A percentile compares a stretch with the other conserved stretches of the same genome.
These are phyloP conservation scores for Xylariales sp. DNA, from an alignment of 2,329 filamentous ascomycete species.

Conservation along the genomic window DNA sequence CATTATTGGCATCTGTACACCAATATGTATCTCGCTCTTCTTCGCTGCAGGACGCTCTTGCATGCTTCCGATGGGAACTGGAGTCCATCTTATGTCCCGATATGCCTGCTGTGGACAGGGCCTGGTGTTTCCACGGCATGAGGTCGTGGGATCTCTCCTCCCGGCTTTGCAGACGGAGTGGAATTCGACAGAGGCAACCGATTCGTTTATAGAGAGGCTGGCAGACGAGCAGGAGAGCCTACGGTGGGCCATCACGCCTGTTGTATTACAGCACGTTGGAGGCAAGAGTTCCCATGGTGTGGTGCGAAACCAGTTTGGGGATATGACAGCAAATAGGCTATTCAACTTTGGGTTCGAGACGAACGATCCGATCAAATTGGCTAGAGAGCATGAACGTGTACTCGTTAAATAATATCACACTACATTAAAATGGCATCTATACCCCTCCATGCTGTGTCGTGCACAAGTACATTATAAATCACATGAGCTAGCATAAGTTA, in stretches of 20 bases:
- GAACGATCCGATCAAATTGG: conserved; percentile 16
- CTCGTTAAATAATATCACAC: too few relatives aligned
- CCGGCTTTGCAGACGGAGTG: conserved; percentile 14
- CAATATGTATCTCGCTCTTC: conserved; percentile 17
- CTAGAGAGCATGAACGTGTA: conserved; percentile 15
- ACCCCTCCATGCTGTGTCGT: too few relatives aligned
- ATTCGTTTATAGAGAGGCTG: conserved; percentile 21
- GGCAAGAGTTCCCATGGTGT: conserved; percentile 19
- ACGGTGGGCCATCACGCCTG: conserved; percentile 21
- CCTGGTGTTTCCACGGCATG: conserved; percentile 18
- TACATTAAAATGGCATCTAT: too few relatives aligned
- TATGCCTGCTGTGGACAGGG: conserved; percentile 23
- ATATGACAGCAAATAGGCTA: conserved; percentile 9
- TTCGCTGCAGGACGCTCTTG: conserved; percentile 19
- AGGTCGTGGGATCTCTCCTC: conserved; percentile 14
- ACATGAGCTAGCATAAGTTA: too few relatives aligned
- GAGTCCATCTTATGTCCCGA: conserved; percentile 18
- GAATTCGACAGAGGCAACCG: conserved; percentile 13
- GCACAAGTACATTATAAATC: too few relatives aligned
- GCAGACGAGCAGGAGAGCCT: conserved; percentile 13
- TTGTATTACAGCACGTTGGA: conserved; percentile 23
- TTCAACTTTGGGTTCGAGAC: conserved; percentile 18
- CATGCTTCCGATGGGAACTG: conserved; percentile 12
- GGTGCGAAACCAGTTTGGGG: not conserved
- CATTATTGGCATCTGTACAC: conserved; percentile 13